phyloP scores from a whole-genome alignment of 1,139 yeast genomes.

The Arxiozyma slooffiae region DNA sequence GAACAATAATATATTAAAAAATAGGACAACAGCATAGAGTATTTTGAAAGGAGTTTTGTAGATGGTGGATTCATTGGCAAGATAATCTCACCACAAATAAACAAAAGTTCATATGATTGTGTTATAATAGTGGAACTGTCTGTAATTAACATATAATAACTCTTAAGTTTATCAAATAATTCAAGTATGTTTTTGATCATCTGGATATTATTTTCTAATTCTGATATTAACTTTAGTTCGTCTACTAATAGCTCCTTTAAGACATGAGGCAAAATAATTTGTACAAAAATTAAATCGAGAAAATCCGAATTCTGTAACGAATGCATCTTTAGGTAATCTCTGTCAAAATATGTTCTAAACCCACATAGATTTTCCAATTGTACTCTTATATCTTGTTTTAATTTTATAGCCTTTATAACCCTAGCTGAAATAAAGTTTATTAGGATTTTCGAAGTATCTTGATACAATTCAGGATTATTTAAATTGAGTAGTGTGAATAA shows the following conservation, averaged over 20 bases:
- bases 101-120: neutral
- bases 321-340: neutral
- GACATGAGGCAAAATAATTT: neutral
- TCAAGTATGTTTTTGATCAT: conserved; percentile 1
- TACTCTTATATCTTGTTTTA: neutral
- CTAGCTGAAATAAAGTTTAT: neutral
- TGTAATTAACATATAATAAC: neutral
- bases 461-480: conserved; percentile 18
- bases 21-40: neutral
- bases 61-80: neutral
- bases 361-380: neutral
- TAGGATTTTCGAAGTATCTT: neutral
- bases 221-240: neutral
- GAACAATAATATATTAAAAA: neutral
- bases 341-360: neutral
- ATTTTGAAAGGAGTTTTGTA: neutral
- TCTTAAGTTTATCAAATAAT: neutral
- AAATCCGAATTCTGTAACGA: neutral
- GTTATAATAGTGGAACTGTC: neutral
- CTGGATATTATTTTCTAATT: neutral
- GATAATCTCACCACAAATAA: conserved; percentile 1
- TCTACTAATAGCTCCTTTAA: neutral
- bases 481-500: conserved; percentile 27
- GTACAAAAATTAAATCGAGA: conserved; percentile 1
- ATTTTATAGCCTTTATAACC: neutral